These are phyloP conservation scores for Rheum nobile DNA, from an alignment of 148 eudicot species.

Conservation along the genomic window DNA sequence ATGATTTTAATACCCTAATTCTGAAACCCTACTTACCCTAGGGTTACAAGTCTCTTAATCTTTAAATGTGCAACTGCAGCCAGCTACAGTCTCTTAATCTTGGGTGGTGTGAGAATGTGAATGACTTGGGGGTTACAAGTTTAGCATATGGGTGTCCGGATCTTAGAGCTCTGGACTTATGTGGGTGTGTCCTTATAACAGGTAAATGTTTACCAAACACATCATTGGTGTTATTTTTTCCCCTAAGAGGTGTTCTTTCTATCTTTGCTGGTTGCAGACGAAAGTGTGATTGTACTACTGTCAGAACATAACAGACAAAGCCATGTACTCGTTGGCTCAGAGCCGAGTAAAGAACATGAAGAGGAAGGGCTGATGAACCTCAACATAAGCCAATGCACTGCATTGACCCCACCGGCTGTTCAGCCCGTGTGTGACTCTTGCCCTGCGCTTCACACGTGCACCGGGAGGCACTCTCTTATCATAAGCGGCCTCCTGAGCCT, in stretches of 20 bases:
- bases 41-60: too few relatives aligned
- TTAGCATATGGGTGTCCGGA: slow-evolving; percentile 87
- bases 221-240: not conserved
- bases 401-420: slow-evolving; percentile 90
- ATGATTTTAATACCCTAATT: too few relatives aligned
- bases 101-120: slow-evolving; percentile 92
- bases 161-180: slow-evolving; percentile 77
- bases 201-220: slow-evolving; percentile 25
- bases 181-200: slow-evolving; percentile 93
- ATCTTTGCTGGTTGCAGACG: too few relatives aligned
- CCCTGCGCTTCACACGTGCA: slow-evolving; percentile 87
- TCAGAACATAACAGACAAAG: slow-evolving; percentile 84
- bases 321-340: slow-evolving; percentile 86
- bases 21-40: too few relatives aligned
- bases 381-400: slow-evolving; percentile 96
- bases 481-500: slow-evolving; percentile 84
- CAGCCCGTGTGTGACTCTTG: slow-evolving; percentile 81
- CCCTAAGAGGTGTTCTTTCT: not conserved
- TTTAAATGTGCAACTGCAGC: too few relatives aligned
- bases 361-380: slow-evolving; percentile 80
- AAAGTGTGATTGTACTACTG: slow-evolving; percentile 91
- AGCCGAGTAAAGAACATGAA: slow-evolving; percentile 39
- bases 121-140: slow-evolving; percentile 80
- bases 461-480: slow-evolving; percentile 81
- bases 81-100: slow-evolving; percentile 65